Base-by-base conservation (phyloP, 2,329 filamentous ascomycete species). In the Hypoxylon sp. region DNA sequence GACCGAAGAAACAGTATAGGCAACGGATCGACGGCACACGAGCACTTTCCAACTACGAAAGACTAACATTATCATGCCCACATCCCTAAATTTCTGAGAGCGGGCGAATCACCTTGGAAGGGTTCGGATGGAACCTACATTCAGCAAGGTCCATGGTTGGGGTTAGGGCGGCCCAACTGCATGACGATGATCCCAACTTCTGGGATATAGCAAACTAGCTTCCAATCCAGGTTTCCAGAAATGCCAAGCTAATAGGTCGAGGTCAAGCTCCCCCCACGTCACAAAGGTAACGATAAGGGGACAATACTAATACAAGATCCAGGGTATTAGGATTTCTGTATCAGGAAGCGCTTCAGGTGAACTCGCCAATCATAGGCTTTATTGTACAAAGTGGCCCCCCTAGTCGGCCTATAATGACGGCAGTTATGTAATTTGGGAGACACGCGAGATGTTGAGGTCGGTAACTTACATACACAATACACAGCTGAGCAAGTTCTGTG, bases 171-270 rank as follows among this genome's bases (percentile, higher is more conserved):
- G n/a, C 64, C 53, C 58, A 63, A 63, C 55, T 63, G 55, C 55
- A 66, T 44, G 24, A 54, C 59, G 69, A 69, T 59, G 69, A 71
- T 71, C 69, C 64, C 62, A 69, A 69, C 69, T 68, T 68, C 53
- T 69, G 26, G 59, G 66, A 61, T 66, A 63, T 66, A 54, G 62
- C 63, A 53, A 59, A 52, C 22, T 22, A 47, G 55, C 54, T 71
- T 63, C 55, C 55, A 59, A 37, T 53, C 62, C 58, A 44, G 46
- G 59, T 48, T 65, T 59, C 55, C 11, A 63, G 50, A 44, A 58
- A 3, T 52, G 68, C 68, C 68, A 68, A 66, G 68, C 53, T 58
- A 63, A 46, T 71, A 68, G 58, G 61, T 33, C 61, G 44, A 47
- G 33, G 51, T 42, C 29, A 53, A 22, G 10, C 4, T 39, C 26